Base-by-base conservation (phyloP, 2,329 filamentous ascomycete genomes). In the Chrysosporium keratinophilum region DNA sequence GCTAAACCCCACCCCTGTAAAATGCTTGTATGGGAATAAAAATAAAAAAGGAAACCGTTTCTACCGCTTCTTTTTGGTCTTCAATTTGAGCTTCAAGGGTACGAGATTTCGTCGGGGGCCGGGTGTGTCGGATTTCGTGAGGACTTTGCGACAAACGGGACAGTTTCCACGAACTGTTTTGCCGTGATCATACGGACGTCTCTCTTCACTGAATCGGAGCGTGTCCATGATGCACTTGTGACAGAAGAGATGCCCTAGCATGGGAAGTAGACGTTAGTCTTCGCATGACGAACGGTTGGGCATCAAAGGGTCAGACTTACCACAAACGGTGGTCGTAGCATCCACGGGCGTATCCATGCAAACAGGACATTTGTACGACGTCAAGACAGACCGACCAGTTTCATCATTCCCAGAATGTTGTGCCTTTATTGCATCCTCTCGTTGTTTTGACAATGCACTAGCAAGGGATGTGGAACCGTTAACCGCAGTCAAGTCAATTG, bases 291-390 rank as follows among this genome's bases (percentile, higher is more conserved):
- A n/a, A 31, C n/a, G 12, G 12, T 23, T 20, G 19, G 3, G 15
- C n/a, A 23, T 12, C 11, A 40, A 6, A 28, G 19, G 34, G 19
- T 39, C 5, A 28, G 19, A 69, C 76, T 53, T 71, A 81, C 79
- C 81, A 62, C 81, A 84, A 19, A 74, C 66, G 2, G 81, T 83
- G 2, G 74, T 77, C 1, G 80, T 82, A 9, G 80, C 73, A 62
- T 83, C 75, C 7, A 75, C 80, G 1, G 76, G 78, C 3, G 70
- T 74, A 59, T 83, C 81, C 77, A 84, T 78, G 66, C 81, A 84
- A 19, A 84, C 79, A 43, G 82, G 80, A 63, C 81, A 84, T 57
- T 71, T 78, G 62, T 76, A 76, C 4, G 66, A 74, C 19, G 68
- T 76, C 59, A 77, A 70, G 35, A 69, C 60, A 35, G 70, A 70